phyloP scores from a whole-genome alignment of 306 rosid species.

The Medicago truncatula region DNA sequence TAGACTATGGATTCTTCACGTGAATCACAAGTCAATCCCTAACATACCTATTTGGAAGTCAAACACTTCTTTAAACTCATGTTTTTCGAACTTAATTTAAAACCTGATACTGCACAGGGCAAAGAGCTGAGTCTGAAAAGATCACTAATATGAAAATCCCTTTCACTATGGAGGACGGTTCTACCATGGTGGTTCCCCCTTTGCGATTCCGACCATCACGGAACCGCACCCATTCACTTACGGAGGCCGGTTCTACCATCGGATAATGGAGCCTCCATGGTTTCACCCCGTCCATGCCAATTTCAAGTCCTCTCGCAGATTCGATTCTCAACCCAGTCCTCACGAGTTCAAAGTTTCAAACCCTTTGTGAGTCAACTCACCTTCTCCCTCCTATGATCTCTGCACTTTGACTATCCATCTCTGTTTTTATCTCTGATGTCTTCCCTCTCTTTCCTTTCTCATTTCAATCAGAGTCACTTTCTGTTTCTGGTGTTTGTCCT shows the following conservation, averaged over 20 bases:
- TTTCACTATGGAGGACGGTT: too few species aligned
- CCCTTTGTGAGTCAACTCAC: slow-evolving; percentile 8
- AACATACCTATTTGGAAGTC: slow-evolving; percentile 28
- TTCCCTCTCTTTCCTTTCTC: slow-evolving; percentile 47
- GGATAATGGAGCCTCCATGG: too few species aligned
- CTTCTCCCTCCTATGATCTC: slow-evolving; percentile 54
- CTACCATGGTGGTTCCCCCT: too few species aligned
- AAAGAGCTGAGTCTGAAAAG: background rate
- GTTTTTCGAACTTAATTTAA: background rate
- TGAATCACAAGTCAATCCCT: slow-evolving; percentile 10
- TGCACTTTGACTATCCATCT: slow-evolving; percentile 53
- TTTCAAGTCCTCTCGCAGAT: too few species aligned
- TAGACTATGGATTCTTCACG: slow-evolving; percentile 9
- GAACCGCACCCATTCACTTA: too few species aligned
- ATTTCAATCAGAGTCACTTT: slow-evolving; percentile 33
- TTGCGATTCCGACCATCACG: too few species aligned
- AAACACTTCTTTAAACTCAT: slow-evolving; percentile 12
- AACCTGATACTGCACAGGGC: background rate
- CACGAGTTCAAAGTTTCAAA: background rate
- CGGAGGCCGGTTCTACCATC: too few species aligned
- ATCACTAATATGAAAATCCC: background rate
- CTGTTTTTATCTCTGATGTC: slow-evolving; percentile 55
- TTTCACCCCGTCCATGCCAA: too few species aligned
- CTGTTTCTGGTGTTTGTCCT: slow-evolving; percentile 56
- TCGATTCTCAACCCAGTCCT: too few species aligned